Evolutionary conservation across 2,329 filamentous ascomycete genomes (phyloP).

Genomic region (Neobulgaria alba): DNA sequence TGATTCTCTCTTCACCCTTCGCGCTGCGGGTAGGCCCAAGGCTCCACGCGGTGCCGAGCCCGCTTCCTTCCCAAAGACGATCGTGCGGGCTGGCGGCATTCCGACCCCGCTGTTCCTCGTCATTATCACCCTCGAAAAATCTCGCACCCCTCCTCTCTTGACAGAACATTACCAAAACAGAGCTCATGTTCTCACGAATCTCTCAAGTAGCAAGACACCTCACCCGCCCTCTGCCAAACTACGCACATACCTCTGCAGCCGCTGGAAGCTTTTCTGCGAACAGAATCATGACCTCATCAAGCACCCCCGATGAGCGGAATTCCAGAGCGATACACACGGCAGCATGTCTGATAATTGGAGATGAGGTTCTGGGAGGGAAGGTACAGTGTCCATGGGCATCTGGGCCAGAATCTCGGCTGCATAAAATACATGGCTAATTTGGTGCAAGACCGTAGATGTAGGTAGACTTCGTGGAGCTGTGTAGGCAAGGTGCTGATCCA

Average conservation of each 20-base stretch:
- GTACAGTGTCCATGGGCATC: no score
- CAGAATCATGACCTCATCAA: slow-evolving; percentile 38
- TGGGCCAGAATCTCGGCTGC: no score
- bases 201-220: slow-evolving; percentile 68
- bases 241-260: slow-evolving; percentile 35
- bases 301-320: slow-evolving; percentile 45
- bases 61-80: no score
- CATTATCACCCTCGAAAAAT: no score
- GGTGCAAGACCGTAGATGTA: slow-evolving; percentile 31
- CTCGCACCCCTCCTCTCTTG: no score
- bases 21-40: no score
- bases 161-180: neutral
- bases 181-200: slow-evolving; percentile 65
- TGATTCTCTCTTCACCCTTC: no score
- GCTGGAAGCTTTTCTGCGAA: slow-evolving; percentile 8
- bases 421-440: no score
- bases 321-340: slow-evolving; percentile 75
- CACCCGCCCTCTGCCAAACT: slow-evolving; percentile 50
- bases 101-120: no score
- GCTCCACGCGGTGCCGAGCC: no score
- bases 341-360: slow-evolving; percentile 90
- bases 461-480: slow-evolving; percentile 4
- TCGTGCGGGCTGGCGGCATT: no score
- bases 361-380: slow-evolving; percentile 93
- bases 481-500: slow-evolving; percentile 13